Conservation (phyloP, 495 filamentous ascomycete species). For the Xylaria longipes region DNA sequence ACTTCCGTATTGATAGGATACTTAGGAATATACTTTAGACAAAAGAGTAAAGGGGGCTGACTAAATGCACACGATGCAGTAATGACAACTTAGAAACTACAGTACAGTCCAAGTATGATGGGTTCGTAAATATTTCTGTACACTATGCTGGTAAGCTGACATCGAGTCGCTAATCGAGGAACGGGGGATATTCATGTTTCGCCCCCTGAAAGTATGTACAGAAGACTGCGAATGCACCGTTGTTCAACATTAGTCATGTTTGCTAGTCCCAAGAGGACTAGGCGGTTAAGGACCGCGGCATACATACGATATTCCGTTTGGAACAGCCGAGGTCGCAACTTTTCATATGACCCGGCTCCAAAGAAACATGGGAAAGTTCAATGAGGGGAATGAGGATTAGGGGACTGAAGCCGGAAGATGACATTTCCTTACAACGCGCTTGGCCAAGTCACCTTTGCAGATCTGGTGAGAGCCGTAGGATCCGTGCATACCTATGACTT, state of each 20-base stretch:
- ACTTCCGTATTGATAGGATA: background rate
- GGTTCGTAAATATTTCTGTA: background rate
- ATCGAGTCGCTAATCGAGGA: background rate
- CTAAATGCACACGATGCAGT: background rate
- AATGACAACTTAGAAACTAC: background rate
- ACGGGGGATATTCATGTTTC: background rate
- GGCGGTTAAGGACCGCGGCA: too few relatives aligned
- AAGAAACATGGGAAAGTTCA: background rate
- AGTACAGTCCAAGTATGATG: background rate
- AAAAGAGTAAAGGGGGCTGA: conserved; percentile 7
- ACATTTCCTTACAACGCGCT: background rate
- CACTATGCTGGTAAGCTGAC: conserved; percentile 21
- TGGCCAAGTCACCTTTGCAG: conserved; percentile 15
- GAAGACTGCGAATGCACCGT: background rate
- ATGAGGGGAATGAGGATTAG: background rate
- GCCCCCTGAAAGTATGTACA: background rate
- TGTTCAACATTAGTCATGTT: background rate
- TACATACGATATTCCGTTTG: background rate
- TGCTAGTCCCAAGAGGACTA: too few relatives aligned
- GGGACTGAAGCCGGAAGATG: background rate
- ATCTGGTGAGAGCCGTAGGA: conserved; percentile 7
- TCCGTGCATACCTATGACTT: conserved; percentile 13
- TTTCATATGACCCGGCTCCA: background rate
- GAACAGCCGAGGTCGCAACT: background rate
- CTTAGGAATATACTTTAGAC: background rate